Evolutionary conservation across 2,329 filamentous ascomycete genomes (phyloP).

Genomic region (Fusarium drepaniforme): DNA sequence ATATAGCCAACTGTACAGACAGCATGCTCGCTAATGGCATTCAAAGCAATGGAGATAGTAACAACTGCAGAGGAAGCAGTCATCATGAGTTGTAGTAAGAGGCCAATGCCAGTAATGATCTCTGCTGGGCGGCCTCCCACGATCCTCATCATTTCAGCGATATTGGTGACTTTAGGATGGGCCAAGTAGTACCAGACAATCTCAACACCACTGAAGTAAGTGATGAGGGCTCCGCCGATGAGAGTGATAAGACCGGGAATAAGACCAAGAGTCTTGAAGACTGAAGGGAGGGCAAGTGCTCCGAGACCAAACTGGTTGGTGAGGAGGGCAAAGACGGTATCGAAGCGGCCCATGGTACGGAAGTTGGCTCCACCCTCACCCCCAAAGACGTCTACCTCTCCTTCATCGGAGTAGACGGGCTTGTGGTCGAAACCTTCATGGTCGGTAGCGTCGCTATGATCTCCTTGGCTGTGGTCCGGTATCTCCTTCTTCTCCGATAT

Average conservation of each 20-base stretch:
- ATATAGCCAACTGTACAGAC: slow-evolving; percentile 74
- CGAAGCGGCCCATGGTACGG: slow-evolving; percentile 21
- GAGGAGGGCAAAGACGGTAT: slow-evolving; percentile 28
- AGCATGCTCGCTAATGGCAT: slow-evolving; percentile 71
- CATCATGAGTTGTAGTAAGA: slow-evolving; percentile 23
- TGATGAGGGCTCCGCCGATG: slow-evolving; percentile 9
- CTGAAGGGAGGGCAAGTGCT: slow-evolving; percentile 20
- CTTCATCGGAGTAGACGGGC: neutral
- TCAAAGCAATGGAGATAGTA: slow-evolving; percentile 73
- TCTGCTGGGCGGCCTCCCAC: slow-evolving; percentile 24
- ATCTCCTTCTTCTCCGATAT: slow-evolving; percentile 19
- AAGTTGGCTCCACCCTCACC: slow-evolving; percentile 16
- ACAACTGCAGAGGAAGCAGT: slow-evolving; percentile 66
- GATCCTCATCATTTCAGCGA: slow-evolving; percentile 26
- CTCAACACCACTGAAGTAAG: slow-evolving; percentile 23
- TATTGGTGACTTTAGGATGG: slow-evolving; percentile 21
- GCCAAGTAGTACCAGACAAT: slow-evolving; percentile 19
- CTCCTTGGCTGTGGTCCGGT: slow-evolving; percentile 10
- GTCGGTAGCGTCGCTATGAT: slow-evolving; percentile 17
- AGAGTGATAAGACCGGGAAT: slow-evolving; percentile 24
- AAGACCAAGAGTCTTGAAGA: slow-evolving; percentile 22
- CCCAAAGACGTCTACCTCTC: slow-evolving; percentile 14
- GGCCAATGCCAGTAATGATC: slow-evolving; percentile 15
- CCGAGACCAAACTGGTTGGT: slow-evolving; percentile 28
- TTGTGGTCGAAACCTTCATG: slow-evolving; percentile 16